Conservation (phyloP, 805 yeast genomes). For the Torulaspora delbrueckii region DNA sequence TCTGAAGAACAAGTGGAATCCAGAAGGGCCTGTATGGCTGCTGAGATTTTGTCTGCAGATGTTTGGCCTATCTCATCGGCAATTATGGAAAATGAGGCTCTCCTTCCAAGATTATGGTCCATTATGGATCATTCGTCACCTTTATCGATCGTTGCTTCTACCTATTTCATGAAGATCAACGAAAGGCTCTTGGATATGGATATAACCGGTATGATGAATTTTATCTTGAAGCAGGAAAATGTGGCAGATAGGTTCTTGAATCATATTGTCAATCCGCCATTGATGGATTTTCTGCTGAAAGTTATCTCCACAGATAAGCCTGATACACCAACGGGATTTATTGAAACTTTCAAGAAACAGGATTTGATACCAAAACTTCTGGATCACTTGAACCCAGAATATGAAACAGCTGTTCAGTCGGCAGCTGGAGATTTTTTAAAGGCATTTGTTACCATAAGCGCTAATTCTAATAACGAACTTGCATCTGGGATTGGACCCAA, state of each 20-base stretch:
- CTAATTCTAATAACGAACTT: slow-evolving; percentile 81
- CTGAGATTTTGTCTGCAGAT: slow-evolving; percentile 86
- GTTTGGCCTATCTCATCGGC: slow-evolving; percentile 93
- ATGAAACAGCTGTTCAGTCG: slow-evolving; percentile 70
- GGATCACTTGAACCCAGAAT: slow-evolving; percentile 61
- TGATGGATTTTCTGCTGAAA: slow-evolving; percentile 87
- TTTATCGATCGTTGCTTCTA: slow-evolving; percentile 69
- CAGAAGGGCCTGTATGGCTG: slow-evolving; percentile 62
- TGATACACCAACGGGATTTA: slow-evolving; percentile 81
- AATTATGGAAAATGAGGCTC: slow-evolving; percentile 65
- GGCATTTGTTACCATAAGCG: slow-evolving; percentile 89
- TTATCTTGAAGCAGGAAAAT: slow-evolving; percentile 60
- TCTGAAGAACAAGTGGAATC: slow-evolving; percentile 37
- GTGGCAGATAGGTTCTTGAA: slow-evolving; percentile 75
- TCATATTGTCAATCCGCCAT: slow-evolving; percentile 87
- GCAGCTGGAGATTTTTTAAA: slow-evolving; percentile 95
- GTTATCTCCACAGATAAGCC: slow-evolving; percentile 91
- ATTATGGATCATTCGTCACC: slow-evolving; percentile 65
- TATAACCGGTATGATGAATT: slow-evolving; percentile 69
- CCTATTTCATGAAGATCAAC: slow-evolving; percentile 85
- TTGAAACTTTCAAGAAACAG: slow-evolving; percentile 70
- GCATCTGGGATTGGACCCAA: slow-evolving; percentile 94
- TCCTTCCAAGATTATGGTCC: slow-evolving; percentile 72
- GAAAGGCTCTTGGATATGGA: slow-evolving; percentile 88
- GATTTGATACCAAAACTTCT: slow-evolving; percentile 67